Evolutionary conservation across 768 basidiomycete genomes (phyloP).

Genomic region (Termitomyces heimii): DNA sequence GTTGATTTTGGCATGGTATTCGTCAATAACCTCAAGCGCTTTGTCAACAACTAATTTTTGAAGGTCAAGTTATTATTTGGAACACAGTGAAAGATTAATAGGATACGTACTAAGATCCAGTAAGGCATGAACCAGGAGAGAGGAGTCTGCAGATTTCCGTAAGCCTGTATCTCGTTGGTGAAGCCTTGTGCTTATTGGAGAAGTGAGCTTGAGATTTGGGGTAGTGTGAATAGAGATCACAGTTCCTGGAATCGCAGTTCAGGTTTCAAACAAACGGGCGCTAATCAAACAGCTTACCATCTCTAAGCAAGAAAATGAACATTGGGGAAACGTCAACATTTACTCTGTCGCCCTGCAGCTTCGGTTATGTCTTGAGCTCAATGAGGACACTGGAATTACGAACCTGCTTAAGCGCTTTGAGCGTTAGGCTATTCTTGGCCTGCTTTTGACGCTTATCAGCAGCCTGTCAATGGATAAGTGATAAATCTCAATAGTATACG

Average conservation of each 20-base stretch:
- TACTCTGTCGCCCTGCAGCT: conserved; percentile 39
- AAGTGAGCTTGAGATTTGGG: conserved; percentile 38
- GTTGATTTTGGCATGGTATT: conserved; percentile 58
- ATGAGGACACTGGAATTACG: neutral
- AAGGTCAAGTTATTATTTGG: neutral
- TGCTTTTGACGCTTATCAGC: conserved; percentile 8
- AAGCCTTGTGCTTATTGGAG: conserved; percentile 52
- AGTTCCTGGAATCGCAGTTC: conserved; percentile 31
- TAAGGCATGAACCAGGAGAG: conserved; percentile 62
- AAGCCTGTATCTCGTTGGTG: conserved; percentile 53
- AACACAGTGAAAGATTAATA: neutral
- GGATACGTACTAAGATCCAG: conserved; percentile 46
- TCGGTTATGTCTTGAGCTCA: neutral
- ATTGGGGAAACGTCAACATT: conserved; percentile 52
- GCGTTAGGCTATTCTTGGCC: conserved; percentile 10
- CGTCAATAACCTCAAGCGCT: conserved; percentile 61
- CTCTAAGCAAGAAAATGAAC: conserved; percentile 59
- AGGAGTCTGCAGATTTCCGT: conserved; percentile 58
- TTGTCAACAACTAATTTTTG: conserved; percentile 53
- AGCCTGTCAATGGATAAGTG: conserved; percentile 6
- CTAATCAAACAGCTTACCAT: conserved; percentile 32
- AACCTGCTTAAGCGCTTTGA: conserved; percentile 17
- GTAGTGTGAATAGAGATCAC: conserved; percentile 53
- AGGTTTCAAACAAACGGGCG: neutral
- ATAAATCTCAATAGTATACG: neutral